A percentile compares a stretch with the other conserved stretches of the same genome.
phyloP scores from a whole-genome alignment of 1,139 yeast species.

The Suhomyces panamericanus region DNA sequence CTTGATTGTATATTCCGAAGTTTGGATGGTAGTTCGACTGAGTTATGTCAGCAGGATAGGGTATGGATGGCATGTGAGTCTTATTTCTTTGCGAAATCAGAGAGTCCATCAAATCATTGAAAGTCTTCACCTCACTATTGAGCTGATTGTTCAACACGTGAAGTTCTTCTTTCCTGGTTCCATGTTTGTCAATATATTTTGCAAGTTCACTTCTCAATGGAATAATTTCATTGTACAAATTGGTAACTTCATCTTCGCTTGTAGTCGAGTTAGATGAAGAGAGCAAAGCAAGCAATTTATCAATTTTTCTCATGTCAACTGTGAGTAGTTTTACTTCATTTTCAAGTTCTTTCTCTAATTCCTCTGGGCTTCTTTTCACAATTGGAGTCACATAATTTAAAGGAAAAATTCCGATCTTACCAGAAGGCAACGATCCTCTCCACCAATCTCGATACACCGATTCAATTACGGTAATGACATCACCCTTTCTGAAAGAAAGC shows the following conservation, averaged over 20 bases:
- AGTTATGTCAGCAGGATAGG: conserved; percentile 21
- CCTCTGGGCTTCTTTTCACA: conserved; percentile 60
- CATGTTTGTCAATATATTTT: conserved; percentile 70
- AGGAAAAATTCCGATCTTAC: conserved; percentile 89
- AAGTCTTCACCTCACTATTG: conserved; percentile 62
- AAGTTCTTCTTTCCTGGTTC: conserved; percentile 73
- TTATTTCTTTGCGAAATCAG: conserved; percentile 32
- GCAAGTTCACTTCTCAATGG: conserved; percentile 76
- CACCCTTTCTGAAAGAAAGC: conserved; percentile 70
- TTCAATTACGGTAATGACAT: conserved; percentile 80
- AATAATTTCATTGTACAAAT: conserved; percentile 65
- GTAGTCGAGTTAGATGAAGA: conserved; percentile 37
- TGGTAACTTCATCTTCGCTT: conserved; percentile 48
- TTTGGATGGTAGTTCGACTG: not conserved
- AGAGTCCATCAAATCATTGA: conserved; percentile 68
- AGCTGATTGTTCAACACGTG: conserved; percentile 69
- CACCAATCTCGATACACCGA: conserved; percentile 95
- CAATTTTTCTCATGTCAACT: conserved; percentile 31
- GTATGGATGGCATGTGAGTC: conserved; percentile 12
- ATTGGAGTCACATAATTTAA: conserved; percentile 86
- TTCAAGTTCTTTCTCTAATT: conserved; percentile 32
- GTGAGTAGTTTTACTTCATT: conserved; percentile 32
- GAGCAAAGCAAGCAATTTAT: conserved; percentile 44
- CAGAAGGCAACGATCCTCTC: conserved; percentile 77
- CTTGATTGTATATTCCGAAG: conserved; percentile 4